Conservation (phyloP, 352 stramenopile genomes). For the Phytophthora tentaculata region DNA sequence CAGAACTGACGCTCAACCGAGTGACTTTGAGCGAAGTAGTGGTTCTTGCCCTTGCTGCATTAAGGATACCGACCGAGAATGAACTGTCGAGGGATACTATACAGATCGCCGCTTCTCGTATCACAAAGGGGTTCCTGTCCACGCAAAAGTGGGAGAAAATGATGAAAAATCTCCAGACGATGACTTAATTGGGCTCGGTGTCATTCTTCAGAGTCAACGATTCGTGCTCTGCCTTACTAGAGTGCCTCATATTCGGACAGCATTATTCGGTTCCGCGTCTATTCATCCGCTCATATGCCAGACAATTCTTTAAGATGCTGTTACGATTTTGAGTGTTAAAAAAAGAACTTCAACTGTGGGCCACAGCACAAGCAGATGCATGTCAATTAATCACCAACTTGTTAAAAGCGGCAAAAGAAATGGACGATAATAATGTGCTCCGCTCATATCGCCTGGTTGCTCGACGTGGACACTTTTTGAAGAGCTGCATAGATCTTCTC, state of each 20-base stretch:
- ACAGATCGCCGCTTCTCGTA: background rate
- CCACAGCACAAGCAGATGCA: slow-evolving; percentile 5
- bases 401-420: background rate
- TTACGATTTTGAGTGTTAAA: slow-evolving; percentile 13
- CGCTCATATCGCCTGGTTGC: slow-evolving; percentile 18
- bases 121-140: slow-evolving; percentile 14
- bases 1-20: slow-evolving; percentile 6
- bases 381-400: slow-evolving; percentile 5
- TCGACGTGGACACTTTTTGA: slow-evolving; percentile 11
- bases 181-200: background rate
- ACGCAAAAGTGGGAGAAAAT: slow-evolving; percentile 3
- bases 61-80: background rate
- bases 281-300: slow-evolving; percentile 19
- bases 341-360: background rate
- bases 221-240: slow-evolving; percentile 11
- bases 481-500: slow-evolving; percentile 16
- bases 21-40: background rate
- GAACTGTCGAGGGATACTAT: background rate
- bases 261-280: slow-evolving; percentile 7
- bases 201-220: slow-evolving; percentile 12
- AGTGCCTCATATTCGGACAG: background rate
- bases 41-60: slow-evolving; percentile 6
- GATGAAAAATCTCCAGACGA: background rate
- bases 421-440: background rate
- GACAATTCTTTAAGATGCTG: slow-evolving; percentile 17